Percentiles rank a stretch among this genome's conserved stretches.
Evolutionary conservation across 2,329 filamentous ascomycete genomes (phyloP).

Genomic region (Alternaria sp.): DNA sequence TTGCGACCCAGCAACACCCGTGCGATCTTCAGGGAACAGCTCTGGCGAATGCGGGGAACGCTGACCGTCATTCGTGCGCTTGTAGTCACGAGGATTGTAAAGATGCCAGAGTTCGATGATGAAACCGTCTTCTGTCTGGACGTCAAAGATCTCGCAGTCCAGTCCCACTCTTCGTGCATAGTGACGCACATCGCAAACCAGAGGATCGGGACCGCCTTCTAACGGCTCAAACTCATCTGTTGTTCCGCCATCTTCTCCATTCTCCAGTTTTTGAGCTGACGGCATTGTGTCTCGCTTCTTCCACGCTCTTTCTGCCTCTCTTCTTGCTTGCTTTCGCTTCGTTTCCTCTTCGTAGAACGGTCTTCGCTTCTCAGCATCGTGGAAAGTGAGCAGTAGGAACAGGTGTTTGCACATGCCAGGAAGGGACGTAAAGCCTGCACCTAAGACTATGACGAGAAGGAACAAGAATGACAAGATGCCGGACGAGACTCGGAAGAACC

Average conservation of each 20-base stretch:
- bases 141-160: conserved; percentile 80
- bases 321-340: conserved; percentile 63
- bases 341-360: conserved; percentile 78
- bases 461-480: conserved; percentile 81
- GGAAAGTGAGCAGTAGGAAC: conserved; percentile 63
- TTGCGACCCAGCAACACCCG: conserved; percentile 31
- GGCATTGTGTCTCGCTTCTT: conserved; percentile 47
- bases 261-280: conserved; percentile 42
- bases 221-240: conserved; percentile 71
- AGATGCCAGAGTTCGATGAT: conserved; percentile 89
- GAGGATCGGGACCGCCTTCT: conserved; percentile 79
- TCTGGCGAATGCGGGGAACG: conserved; percentile 65
- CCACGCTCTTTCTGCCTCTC: conserved; percentile 69
- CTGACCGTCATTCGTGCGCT: conserved; percentile 57
- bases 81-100: conserved; percentile 80
- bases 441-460: conserved; percentile 75
- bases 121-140: conserved; percentile 94
- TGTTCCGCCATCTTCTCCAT: conserved; percentile 48
- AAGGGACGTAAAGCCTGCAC: conserved; percentile 73
- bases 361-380: conserved; percentile 65
- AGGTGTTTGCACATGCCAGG: conserved; percentile 58
- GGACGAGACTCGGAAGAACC: conserved; percentile 69
- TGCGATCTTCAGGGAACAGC: conserved; percentile 60
- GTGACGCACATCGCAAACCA: conserved; percentile 80
- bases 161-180: conserved; percentile 88